A percentile compares a stretch with the other conserved stretches of the same genome.
These are phyloP conservation scores for Novymonas esmeraldas DNA, from an alignment of 208 protist genomes.

Conservation along the genomic window DNA sequence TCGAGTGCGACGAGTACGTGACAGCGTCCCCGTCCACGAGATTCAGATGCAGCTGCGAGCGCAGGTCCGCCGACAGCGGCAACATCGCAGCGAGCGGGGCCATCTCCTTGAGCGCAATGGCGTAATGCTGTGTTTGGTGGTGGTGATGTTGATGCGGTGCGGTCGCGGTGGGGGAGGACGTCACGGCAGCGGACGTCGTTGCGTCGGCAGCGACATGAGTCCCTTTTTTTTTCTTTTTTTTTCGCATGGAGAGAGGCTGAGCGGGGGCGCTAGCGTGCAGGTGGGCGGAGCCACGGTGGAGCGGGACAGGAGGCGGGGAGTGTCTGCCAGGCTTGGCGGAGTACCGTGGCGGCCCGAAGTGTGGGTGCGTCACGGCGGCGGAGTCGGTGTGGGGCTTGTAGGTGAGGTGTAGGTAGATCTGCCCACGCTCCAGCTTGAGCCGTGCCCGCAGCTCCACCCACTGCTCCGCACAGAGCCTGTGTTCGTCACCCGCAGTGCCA, in stretches of 20 bases:
- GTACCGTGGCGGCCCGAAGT: not conserved
- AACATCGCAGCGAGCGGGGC: constrained; percentile 26
- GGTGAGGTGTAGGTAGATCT: constrained; percentile 14
- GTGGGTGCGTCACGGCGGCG: not conserved
- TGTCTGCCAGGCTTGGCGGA: not conserved
- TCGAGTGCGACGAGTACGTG: constrained; percentile 39
- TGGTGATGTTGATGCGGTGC: too few species aligned
- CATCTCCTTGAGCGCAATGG: constrained; percentile 12
- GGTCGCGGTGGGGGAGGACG: too few species aligned
- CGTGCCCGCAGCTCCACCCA: constrained; percentile 3
- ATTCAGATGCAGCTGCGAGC: constrained; percentile 29
- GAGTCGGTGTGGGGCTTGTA: not conserved
- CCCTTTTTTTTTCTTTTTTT: too few species aligned
- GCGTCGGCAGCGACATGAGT: too few species aligned
- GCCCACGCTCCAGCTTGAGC: not conserved
- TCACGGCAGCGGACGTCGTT: too few species aligned
- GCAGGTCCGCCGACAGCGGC: constrained; percentile 36
- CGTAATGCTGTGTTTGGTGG: constrained; percentile 11
- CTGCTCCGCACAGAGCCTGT: too few species aligned
- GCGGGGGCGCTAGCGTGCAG: not conserved
- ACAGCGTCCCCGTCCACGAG: constrained; percentile 20
- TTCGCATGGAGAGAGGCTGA: too few species aligned
- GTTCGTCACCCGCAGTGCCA: too few species aligned
- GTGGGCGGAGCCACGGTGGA: too few species aligned
- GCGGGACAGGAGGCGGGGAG: not conserved